These are phyloP conservation scores for Boletellus ananiceps DNA, from an alignment of 768 basidiomycete genomes.

Conservation along the genomic window DNA sequence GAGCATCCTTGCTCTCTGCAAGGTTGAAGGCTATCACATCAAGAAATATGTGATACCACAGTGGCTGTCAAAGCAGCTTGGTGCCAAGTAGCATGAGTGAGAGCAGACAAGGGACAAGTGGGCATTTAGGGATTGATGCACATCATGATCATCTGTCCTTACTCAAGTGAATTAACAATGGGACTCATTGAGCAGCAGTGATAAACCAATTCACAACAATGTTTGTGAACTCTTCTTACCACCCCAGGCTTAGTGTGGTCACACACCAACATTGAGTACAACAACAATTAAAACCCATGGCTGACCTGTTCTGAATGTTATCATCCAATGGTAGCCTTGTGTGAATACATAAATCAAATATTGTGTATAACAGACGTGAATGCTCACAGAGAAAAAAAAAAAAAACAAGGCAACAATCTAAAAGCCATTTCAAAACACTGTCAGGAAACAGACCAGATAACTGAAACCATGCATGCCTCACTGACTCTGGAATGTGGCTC, in stretches of 20 bases:
- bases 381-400: too few species aligned
- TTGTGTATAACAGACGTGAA: neutral
- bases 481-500: constrained; percentile 3
- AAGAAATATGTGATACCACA: constrained; percentile 28
- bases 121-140: neutral
- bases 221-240: neutral
- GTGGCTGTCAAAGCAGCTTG: constrained; percentile 27
- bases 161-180: neutral
- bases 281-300: constrained; percentile 10
- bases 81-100: constrained; percentile 20
- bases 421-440: neutral
- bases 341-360: constrained; percentile 5
- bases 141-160: too few species aligned
- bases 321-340: neutral
- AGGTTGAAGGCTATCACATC: constrained; percentile 25
- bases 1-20: constrained; percentile 26
- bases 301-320: neutral
- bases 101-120: neutral
- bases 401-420: constrained; percentile 1
- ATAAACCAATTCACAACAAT: constrained; percentile 7
- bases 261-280: neutral
- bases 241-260: neutral
- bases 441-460: neutral
- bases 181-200: constrained; percentile 13
- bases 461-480: neutral